Conservation (phyloP, 208 protist species). For the Leishmania tarentolae region DNA sequence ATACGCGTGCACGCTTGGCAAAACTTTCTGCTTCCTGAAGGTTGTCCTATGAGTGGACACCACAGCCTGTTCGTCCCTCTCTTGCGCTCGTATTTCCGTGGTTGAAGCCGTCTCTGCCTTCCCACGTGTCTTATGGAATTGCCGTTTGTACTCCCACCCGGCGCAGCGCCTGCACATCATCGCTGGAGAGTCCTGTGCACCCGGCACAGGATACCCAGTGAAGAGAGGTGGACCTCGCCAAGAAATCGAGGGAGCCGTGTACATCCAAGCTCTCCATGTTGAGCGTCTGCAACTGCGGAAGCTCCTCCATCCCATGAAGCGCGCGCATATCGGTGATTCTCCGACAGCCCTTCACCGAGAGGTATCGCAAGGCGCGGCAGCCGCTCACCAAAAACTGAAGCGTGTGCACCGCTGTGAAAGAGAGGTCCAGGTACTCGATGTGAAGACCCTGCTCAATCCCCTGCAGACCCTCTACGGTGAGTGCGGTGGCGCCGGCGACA, state of each 20-base stretch:
- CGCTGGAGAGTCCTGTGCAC: slow-evolving; percentile 15
- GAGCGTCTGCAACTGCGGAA: slow-evolving; percentile 40
- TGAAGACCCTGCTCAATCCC: slow-evolving; percentile 38
- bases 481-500: slow-evolving; percentile 28
- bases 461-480: slow-evolving; percentile 35
- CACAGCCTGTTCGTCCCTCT: not conserved
- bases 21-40: not conserved
- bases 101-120: not conserved
- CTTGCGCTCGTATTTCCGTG: not conserved
- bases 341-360: slow-evolving; percentile 38
- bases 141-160: slow-evolving; percentile 1
- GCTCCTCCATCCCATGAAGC: slow-evolving; percentile 41
- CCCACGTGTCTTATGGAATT: not conserved
- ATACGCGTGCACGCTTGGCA: not conserved
- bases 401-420: slow-evolving; percentile 36
- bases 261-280: slow-evolving; percentile 39
- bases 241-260: slow-evolving; percentile 18
- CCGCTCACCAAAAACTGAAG: slow-evolving; percentile 36
- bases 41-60: not conserved
- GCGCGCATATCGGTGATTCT: slow-evolving; percentile 21
- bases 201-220: slow-evolving; percentile 27
- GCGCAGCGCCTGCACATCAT: slow-evolving; percentile 17
- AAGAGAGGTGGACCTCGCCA: slow-evolving; percentile 28
- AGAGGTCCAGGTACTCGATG: slow-evolving; percentile 50
- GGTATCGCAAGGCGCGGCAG: slow-evolving; percentile 32